Base-by-base conservation (phyloP, 192 early-diverging fungal genomes). In the Martensiomyces pterosporus region DNA sequence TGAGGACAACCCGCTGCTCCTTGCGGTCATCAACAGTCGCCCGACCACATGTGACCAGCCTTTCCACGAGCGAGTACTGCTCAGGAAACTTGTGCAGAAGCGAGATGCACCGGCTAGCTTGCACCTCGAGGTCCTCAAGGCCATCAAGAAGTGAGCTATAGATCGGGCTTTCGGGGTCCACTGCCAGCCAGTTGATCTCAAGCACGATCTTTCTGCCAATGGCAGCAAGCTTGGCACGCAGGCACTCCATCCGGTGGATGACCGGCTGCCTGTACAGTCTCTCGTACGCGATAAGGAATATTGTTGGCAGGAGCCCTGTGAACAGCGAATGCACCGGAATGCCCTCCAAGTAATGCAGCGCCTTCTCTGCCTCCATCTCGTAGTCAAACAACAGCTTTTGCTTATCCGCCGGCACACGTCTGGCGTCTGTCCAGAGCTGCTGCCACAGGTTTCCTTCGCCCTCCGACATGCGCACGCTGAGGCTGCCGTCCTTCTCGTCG, bases 381-480 rank as follows among this genome's bases (percentile, higher is more conserved):
- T 78, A 58, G 52, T 92, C 85, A 67, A 96, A 96, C 43, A 96
- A 52, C 2, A 83, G 86, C 52, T 76, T 85, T 62, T 96, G 93
- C 36, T 77, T 60, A 18, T 49, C 35, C 9, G 77, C 86, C 1
- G 92, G 86, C 8, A 93, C 67, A 21, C 50, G 38, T 8, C 47
- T 38, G 47, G 69, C 60, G 48, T 80, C 84, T 14, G 76, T 54
- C 93, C 93, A 96, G 10, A 92, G 60, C 55, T 91, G 85, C 41
- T 85, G 79, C 93, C 93, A 97, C 23, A 90, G 72, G 51, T 97
- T 97, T 7, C 77, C 80, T 3, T 82, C 32, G 40, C 32, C 33
- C 14, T 43, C 83, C 3, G 61, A 57, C 91, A 97, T 94, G 23
- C 93, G 67, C n/a, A 67, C 61, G 49, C 89, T 92, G 48, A 96